Evolutionary conservation across 805 yeast species (phyloP).

Genomic region (Starmerella floricola): DNA sequence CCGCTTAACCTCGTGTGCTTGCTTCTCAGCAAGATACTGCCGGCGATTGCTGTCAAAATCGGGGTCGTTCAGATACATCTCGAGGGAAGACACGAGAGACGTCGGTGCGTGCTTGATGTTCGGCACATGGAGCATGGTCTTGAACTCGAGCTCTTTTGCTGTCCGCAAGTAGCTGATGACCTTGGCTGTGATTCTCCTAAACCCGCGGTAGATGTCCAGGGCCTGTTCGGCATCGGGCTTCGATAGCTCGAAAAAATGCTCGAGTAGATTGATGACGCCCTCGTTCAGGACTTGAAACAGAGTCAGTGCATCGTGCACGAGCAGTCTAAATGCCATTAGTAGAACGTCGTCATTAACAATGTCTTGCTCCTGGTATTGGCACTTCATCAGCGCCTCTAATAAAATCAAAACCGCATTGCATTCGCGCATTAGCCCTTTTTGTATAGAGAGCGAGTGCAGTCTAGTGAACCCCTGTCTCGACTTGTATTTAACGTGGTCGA

Average conservation of each 20-base stretch:
- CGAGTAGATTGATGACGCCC: conserved; percentile 86
- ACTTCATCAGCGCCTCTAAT: conserved; percentile 59
- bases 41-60: conserved; percentile 68
- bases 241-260: conserved; percentile 89
- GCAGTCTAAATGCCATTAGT: conserved; percentile 70
- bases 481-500: conserved; percentile 62
- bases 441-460: conserved; percentile 51
- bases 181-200: conserved; percentile 72
- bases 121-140: conserved; percentile 85
- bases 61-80: conserved; percentile 79
- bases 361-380: conserved; percentile 67
- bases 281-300: conserved; percentile 85
- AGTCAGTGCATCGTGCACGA: conserved; percentile 79
- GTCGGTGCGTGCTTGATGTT: conserved; percentile 96
- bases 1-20: conserved; percentile 27
- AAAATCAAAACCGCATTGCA: conserved; percentile 76
- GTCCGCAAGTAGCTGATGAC: conserved; percentile 79
- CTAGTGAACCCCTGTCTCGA: conserved; percentile 43
- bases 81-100: conserved; percentile 71
- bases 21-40: conserved; percentile 62
- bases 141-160: conserved; percentile 77
- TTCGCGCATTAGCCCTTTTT: conserved; percentile 71
- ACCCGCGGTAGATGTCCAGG: conserved; percentile 66
- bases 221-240: conserved; percentile 78
- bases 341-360: conserved; percentile 68